These are phyloP conservation scores for Penicillium sp. DNA, from an alignment of 2,329 filamentous ascomycete genomes.

Conservation along the genomic window DNA sequence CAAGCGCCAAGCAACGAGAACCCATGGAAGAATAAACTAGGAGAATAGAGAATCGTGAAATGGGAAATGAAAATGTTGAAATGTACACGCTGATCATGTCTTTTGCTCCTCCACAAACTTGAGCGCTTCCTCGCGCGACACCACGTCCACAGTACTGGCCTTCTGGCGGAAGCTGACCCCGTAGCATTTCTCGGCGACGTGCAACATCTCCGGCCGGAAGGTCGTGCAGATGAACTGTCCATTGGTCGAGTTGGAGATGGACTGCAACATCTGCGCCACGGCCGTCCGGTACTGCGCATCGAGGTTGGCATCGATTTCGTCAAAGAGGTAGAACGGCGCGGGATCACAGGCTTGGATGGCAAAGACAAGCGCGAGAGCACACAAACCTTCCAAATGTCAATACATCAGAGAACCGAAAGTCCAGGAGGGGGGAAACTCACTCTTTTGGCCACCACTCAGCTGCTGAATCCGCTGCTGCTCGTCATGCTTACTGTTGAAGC, in stretches of 20 bases:
- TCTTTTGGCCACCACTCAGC: slow-evolving; percentile 94
- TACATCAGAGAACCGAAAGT: neutral
- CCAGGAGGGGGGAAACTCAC: slow-evolving; percentile 51
- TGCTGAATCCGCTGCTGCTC: slow-evolving; percentile 98
- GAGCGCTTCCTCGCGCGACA: slow-evolving; percentile 77
- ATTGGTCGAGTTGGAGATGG: slow-evolving; percentile 56
- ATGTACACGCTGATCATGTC: slow-evolving; percentile 23
- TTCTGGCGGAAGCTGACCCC: slow-evolving; percentile 88
- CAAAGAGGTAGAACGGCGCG: slow-evolving; percentile 97
- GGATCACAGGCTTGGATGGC: slow-evolving; percentile 98
- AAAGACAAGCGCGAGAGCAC: slow-evolving; percentile 94
- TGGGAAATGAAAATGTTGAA: slow-evolving; percentile 7
- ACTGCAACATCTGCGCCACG: slow-evolving; percentile 80
- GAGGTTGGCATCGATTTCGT: slow-evolving; percentile 97
- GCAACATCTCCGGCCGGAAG: slow-evolving; percentile 92
- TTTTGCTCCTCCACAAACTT: slow-evolving; percentile 89
- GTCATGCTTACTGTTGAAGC: slow-evolving; percentile 97
- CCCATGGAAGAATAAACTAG: slow-evolving; percentile 2
- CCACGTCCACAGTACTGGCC: slow-evolving; percentile 88
- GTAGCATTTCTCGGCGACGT: slow-evolving; percentile 95
- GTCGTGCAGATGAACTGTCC: slow-evolving; percentile 98
- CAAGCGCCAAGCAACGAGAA: slow-evolving; percentile 13
- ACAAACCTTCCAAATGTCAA: slow-evolving; percentile 61
- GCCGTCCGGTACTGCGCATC: slow-evolving; percentile 97
- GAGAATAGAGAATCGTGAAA: too few species aligned